A percentile compares a stretch with the other conserved stretches of the same genome.
These are phyloP conservation scores for Calonectria honghensis DNA, from an alignment of 2,329 filamentous ascomycete species.

Conservation along the genomic window DNA sequence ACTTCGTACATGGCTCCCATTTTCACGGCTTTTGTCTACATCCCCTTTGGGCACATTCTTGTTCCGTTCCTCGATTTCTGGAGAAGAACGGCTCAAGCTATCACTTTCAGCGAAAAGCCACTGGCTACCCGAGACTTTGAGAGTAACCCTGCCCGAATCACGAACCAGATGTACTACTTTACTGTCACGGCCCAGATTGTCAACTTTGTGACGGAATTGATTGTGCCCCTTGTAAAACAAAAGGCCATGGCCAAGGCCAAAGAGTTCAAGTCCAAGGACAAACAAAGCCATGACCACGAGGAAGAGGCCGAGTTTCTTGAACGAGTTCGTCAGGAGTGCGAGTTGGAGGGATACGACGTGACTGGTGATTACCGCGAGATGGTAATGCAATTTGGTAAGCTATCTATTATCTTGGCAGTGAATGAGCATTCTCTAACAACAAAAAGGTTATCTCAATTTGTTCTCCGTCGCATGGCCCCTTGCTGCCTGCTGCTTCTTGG, in stretches of 20 bases:
- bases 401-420: not conserved
- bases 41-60: conserved; percentile 90
- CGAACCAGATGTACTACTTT: conserved; percentile 95
- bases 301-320: conserved; percentile 88
- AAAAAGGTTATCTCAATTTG: conserved; percentile 85
- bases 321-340: conserved; percentile 88
- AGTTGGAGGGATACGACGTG: conserved; percentile 90
- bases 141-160: conserved; percentile 88
- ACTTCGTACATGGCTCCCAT: conserved; percentile 95
- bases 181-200: conserved; percentile 96
- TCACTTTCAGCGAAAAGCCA: conserved; percentile 85
- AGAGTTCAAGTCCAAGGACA: conserved; percentile 78
- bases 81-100: conserved; percentile 81
- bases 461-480: conserved; percentile 97
- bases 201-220: conserved; percentile 87
- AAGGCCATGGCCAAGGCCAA: conserved; percentile 86
- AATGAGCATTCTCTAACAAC: conserved; percentile 30
- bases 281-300: conserved; percentile 77
- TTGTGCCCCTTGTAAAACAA: conserved; percentile 90
- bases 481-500: conserved; percentile 89
- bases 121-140: conserved; percentile 80
- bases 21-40: conserved; percentile 94
- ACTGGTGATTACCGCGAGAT: conserved; percentile 94
- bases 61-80: conserved; percentile 92
- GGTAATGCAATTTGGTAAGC: conserved; percentile 84